These are phyloP conservation scores for Diversispora eburnea DNA, from an alignment of 192 early-diverging fungal species.

Conservation along the genomic window DNA sequence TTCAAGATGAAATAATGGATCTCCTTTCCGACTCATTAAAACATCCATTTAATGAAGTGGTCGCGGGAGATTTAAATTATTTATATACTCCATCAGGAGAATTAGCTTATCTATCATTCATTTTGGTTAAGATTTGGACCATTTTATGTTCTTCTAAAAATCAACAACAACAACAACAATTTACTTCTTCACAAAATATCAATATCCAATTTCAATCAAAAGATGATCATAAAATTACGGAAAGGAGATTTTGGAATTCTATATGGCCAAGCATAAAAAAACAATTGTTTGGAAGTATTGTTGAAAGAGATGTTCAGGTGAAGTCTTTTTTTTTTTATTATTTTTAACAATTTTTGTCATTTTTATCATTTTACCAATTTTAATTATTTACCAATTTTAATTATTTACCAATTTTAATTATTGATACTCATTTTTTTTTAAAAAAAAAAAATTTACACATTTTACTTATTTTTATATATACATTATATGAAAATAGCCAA, in stretches of 20 bases:
- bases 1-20: constrained; percentile 37
- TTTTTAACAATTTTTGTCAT: no score
- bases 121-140: constrained; percentile 42
- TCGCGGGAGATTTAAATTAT: constrained; percentile 35
- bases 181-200: no score
- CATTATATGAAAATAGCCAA: constrained; percentile 2
- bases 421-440: not conserved
- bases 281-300: constrained; percentile 9
- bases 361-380: no score
- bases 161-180: not conserved
- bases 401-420: no score
- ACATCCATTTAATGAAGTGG: constrained; percentile 33
- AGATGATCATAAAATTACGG: constrained; percentile 19
- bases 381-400: no score
- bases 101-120: constrained; percentile 36
- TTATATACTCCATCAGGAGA: constrained; percentile 38
- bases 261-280: constrained; percentile 31
- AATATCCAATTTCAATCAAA: not conserved
- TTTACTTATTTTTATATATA: no score
- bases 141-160: constrained; percentile 29
- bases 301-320: constrained; percentile 22
- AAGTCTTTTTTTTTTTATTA: not conserved
- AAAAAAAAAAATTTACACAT: not conserved
- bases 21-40: constrained; percentile 35
- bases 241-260: constrained; percentile 33